Evolutionary conservation across 2,329 filamentous ascomycete species (phyloP), one percentile per base, ranked within the genome.

Genomic region (Venturia aucupariae): DNA sequence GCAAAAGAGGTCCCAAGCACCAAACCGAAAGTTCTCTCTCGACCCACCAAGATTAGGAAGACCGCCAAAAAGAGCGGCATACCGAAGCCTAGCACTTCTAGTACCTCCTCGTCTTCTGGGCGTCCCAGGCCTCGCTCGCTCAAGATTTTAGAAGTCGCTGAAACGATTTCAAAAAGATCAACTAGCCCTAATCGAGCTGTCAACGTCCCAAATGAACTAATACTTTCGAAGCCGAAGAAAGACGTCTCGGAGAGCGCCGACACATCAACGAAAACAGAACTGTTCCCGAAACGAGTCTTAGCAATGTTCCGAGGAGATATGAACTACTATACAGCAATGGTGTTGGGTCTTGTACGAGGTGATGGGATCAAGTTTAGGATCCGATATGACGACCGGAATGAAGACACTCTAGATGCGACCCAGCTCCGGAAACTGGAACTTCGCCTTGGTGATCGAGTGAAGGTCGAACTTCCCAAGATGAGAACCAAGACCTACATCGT

Each of bases 321-420:
- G 63, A 77, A 75, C n/a, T 87, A 82, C 70, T 86, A 84, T 69
- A 83, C 85, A 60, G 85, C 82, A 10, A 83, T 79, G n/a, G 86
- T 80, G 68, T 71, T 85, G 41, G 81, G 80, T 2, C 74, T 73
- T 19, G 71, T 75, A 55, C 69, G 72, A 2, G 69, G 72, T 0
- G 74, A 78, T 61, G 69, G 70, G 1, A 69, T 69, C 44, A 78
- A 77, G 38, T 80, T 81, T 68, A 71, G 75, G 17, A 69, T 82
- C 30, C 74, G 75, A n/a, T 82, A 78, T 62, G 80, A 82, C 66
- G 79, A 82, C 66, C 76, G 73, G 15, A 79, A 76, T 4, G 70
- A 72, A 17, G 75, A 74, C 0, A 41, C 27, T 2, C 64, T 81
- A 1, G 77, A 80, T 8, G 60, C 69, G 4, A 67, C 70, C 8